These are phyloP conservation scores for Metschnikowia orientalis DNA, from an alignment of 805 yeast species.

Conservation along the genomic window DNA sequence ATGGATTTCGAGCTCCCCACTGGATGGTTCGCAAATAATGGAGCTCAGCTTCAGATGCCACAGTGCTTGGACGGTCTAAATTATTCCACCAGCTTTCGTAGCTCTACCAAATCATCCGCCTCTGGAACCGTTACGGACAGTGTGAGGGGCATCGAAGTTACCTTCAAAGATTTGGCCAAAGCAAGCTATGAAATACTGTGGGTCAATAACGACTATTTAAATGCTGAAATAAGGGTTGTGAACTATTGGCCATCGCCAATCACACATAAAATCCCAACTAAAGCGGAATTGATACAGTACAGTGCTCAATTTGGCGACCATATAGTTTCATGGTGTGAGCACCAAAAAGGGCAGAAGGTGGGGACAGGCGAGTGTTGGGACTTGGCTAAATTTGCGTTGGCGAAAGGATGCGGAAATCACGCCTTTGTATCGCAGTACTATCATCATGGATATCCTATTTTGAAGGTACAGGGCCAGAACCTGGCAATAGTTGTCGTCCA, in stretches of 20 bases:
- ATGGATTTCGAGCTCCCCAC: slow-evolving; percentile 40
- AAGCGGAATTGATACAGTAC: slow-evolving; percentile 29
- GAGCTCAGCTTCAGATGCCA: slow-evolving; percentile 32
- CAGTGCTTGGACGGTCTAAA: slow-evolving; percentile 32
- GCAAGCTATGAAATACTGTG: slow-evolving; percentile 35
- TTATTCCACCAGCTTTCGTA: slow-evolving; percentile 23
- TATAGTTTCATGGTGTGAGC: slow-evolving; percentile 53
- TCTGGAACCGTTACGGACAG: slow-evolving; percentile 13
- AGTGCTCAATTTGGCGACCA: slow-evolving; percentile 45
- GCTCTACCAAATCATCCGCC: slow-evolving; percentile 2
- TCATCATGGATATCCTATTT: slow-evolving; percentile 45
- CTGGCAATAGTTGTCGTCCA: slow-evolving; percentile 10
- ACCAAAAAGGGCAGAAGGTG: slow-evolving; percentile 42
- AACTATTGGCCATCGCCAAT: slow-evolving; percentile 44
- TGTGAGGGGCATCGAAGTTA: slow-evolving; percentile 30
- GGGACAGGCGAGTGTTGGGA: slow-evolving; percentile 64
- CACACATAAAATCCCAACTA: slow-evolving; percentile 23
- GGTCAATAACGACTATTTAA: slow-evolving; percentile 24
- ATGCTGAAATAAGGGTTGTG: slow-evolving; percentile 26
- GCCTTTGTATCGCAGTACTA: slow-evolving; percentile 49
- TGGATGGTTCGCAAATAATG: slow-evolving; percentile 44
- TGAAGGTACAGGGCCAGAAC: slow-evolving; percentile 25
- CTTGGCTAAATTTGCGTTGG: slow-evolving; percentile 50
- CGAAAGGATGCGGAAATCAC: slow-evolving; percentile 53
- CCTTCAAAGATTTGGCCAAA: slow-evolving; percentile 42